Percentiles rank a stretch among this genome's conserved stretches.
Evolutionary conservation across 1,139 yeast species (phyloP).

Genomic region (Kodamaea plutei): DNA sequence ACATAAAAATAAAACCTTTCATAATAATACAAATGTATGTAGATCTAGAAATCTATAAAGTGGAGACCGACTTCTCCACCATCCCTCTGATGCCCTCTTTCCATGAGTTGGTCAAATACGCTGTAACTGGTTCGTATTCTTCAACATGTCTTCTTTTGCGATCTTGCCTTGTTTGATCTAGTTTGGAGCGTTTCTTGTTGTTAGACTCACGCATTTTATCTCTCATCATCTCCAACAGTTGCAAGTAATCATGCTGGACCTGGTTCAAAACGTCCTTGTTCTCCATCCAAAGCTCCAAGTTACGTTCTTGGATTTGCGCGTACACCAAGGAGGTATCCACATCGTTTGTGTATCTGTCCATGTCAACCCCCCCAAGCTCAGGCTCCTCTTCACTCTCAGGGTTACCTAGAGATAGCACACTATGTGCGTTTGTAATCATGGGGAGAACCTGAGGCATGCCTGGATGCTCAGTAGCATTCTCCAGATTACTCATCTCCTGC

Average conservation of each 20-base stretch:
- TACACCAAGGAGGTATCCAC: constrained; percentile 33
- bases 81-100: constrained; percentile 34
- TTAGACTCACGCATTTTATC: constrained; percentile 15
- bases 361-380: constrained; percentile 23
- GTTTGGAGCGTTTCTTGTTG: constrained; percentile 25
- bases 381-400: too few species aligned
- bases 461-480: constrained; percentile 5
- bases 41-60: too few species aligned
- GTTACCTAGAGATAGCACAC: constrained; percentile 1
- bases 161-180: constrained; percentile 26
- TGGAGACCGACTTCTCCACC: too few species aligned
- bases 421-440: background rate
- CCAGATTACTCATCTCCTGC: constrained; percentile 20
- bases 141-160: constrained; percentile 33
- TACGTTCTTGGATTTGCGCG: constrained; percentile 27
- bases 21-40: too few species aligned
- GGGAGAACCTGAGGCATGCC: constrained; percentile 1
- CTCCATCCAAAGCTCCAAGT: constrained; percentile 20
- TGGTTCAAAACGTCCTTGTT: constrained; percentile 18
- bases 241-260: constrained; percentile 18
- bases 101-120: constrained; percentile 36
- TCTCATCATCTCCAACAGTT: constrained; percentile 16
- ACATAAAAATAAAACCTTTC: too few species aligned
- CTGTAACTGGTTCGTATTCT: constrained; percentile 33
- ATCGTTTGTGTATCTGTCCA: constrained; percentile 23